Evolutionary conservation across 352 stramenopile species (phyloP).

Genomic region (Bremia lactucae): DNA sequence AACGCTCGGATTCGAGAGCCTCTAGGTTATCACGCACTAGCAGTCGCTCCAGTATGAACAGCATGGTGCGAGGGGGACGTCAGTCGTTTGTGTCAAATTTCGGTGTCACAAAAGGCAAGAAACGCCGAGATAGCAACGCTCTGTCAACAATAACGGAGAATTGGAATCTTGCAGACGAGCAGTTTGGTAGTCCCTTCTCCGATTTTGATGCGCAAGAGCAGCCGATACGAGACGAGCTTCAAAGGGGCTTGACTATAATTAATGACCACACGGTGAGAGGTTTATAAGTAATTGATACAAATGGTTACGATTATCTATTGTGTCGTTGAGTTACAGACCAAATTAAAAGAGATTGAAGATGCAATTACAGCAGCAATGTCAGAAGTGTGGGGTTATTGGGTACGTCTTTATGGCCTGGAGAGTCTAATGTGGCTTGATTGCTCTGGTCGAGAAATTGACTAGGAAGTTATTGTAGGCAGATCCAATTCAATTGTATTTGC

Average conservation of each 20-base stretch:
- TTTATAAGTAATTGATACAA: too few species aligned
- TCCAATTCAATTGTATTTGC: conserved; percentile 71
- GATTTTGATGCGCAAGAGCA: conserved; percentile 79
- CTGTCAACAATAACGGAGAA: conserved; percentile 83
- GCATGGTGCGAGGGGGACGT: conserved; percentile 21
- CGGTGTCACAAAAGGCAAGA: conserved; percentile 42
- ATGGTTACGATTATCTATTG: not conserved
- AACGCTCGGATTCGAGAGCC: conserved; percentile 53
- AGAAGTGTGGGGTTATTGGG: conserved; percentile 85
- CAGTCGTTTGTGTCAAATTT: conserved; percentile 78
- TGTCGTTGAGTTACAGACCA: conserved; percentile 29
- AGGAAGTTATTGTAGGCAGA: conserved; percentile 37
- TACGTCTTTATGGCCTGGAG: conserved; percentile 17
- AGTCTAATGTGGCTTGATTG: not conserved
- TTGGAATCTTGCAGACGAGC: conserved; percentile 71
- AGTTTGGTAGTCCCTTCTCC: conserved; percentile 64
- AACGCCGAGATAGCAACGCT: conserved; percentile 59
- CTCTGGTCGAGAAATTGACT: not conserved
- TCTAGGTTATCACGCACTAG: conserved; percentile 51
- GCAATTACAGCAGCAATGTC: conserved; percentile 80
- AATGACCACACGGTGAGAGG: conserved; percentile 78
- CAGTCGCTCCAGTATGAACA: conserved; percentile 27
- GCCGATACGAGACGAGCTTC: conserved; percentile 72
- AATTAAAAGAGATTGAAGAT: conserved; percentile 82
- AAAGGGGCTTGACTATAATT: conserved; percentile 73